phyloP scores from a whole-genome alignment of 129 eudicot species.

The Arctium minus region DNA sequence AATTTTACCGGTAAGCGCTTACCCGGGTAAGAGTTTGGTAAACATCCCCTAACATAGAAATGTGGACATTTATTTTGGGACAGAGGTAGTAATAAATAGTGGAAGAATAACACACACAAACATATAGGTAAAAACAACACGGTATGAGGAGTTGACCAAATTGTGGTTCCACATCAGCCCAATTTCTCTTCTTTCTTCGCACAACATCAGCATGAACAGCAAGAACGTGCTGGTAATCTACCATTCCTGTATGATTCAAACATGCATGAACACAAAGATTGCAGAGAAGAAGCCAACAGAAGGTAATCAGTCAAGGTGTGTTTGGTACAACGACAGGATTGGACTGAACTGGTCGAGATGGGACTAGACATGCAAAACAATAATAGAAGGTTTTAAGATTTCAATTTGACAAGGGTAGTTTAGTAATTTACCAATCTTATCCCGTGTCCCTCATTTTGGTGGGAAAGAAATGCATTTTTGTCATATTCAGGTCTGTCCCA shows the following conservation, averaged over 20 bases:
- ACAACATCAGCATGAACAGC: conserved; percentile 85
- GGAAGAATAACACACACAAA: neutral
- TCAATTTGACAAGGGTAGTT: neutral
- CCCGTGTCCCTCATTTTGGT: neutral
- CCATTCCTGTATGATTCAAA: conserved; percentile 62
- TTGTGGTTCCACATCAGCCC: conserved; percentile 74
- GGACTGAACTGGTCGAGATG: neutral
- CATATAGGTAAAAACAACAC: neutral
- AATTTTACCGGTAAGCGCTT: too few relatives aligned
- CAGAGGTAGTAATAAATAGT: neutral
- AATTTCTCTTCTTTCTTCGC: conserved; percentile 69
- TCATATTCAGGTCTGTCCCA: too few relatives aligned
- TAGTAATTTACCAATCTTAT: neutral
- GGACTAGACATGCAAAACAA: neutral
- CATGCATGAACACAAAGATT: neutral
- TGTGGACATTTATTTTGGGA: too few relatives aligned
- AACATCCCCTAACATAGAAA: too few relatives aligned
- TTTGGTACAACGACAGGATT: neutral
- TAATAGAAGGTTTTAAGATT: neutral
- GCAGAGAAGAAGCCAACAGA: neutral
- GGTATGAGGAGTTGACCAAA: conserved; percentile 39
- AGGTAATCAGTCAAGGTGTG: neutral
- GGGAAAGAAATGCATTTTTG: too few relatives aligned
- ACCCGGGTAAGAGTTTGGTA: too few relatives aligned
- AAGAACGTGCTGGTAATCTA: conserved; percentile 90